These are phyloP conservation scores for Boletus reticulatus DNA, from an alignment of 768 basidiomycete species.

Conservation along the genomic window DNA sequence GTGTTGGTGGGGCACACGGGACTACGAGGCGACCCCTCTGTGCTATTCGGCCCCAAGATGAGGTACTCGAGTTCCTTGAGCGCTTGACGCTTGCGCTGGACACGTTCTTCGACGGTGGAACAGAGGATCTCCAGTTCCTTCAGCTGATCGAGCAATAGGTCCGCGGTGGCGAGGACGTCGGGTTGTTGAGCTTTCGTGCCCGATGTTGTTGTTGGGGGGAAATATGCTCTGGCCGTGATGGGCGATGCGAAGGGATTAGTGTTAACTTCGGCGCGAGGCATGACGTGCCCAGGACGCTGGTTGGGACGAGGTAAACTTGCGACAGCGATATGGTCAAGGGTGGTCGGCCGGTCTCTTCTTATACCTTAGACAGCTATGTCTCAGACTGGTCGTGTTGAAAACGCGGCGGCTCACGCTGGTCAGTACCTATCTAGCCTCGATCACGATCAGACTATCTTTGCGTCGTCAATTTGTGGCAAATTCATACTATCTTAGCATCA, in stretches of 20 bases:
- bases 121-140: slow-evolving; percentile 23
- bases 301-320: background rate
- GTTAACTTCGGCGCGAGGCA: slow-evolving; percentile 7
- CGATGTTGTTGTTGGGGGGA: background rate
- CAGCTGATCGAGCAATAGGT: slow-evolving; percentile 26
- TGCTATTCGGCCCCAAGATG: no score
- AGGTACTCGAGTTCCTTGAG: slow-evolving; percentile 24
- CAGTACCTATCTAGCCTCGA: no score
- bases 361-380: background rate
- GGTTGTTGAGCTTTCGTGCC: slow-evolving; percentile 4
- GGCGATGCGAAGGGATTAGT: slow-evolving; percentile 21
- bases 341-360: background rate
- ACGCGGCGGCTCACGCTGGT: background rate
- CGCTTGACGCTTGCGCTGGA: slow-evolving; percentile 13
- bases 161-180: slow-evolving; percentile 30
- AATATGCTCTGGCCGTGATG: slow-evolving; percentile 1
- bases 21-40: no score
- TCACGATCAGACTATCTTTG: no score
- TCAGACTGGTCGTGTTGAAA: slow-evolving; percentile 13
- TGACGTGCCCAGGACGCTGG: background rate
- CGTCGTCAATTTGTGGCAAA: no score
- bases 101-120: slow-evolving; percentile 21
- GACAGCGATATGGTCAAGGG: background rate
- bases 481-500: no score
- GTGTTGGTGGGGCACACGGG: no score